Percentiles rank a stretch among this genome's conserved stretches.
Conservation (phyloP, 2,329 filamentous ascomycete species). For the Phyllosticta paracitricarpa region DNA sequence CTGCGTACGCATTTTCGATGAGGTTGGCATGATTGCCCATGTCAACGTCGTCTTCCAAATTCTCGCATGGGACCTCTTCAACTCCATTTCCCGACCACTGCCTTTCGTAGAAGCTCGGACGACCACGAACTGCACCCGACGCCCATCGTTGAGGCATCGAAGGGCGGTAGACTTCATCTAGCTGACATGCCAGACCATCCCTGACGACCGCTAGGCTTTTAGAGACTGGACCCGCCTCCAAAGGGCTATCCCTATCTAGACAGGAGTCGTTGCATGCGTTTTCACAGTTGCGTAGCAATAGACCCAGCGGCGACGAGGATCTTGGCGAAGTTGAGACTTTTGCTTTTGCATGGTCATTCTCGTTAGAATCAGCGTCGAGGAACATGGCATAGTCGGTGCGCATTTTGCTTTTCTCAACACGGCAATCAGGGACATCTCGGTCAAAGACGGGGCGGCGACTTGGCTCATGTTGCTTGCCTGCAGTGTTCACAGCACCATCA, state of each 20-base stretch:
- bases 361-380: not conserved
- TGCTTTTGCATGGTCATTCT: not conserved
- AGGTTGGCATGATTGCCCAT: not conserved
- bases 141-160: not conserved
- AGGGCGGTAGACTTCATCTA: not conserved
- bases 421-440: not conserved
- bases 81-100: not conserved
- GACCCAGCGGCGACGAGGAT: slow-evolving; percentile 18
- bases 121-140: not conserved
- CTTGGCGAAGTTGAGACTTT: not conserved
- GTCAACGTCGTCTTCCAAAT: not conserved
- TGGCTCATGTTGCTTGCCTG: not conserved
- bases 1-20: not conserved
- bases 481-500: not conserved
- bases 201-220: not conserved
- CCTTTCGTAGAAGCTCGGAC: not conserved
- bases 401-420: not conserved
- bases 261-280: slow-evolving; percentile 2
- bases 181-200: not conserved
- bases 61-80: not conserved
- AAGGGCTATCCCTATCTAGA: not conserved
- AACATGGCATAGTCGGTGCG: not conserved
- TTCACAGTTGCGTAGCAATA: slow-evolving; percentile 20
- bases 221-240: not conserved
- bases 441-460: not conserved